These are phyloP conservation scores for Saururus chinensis DNA, from an alignment of 164 flowering plant genomes.

Conservation along the genomic window DNA sequence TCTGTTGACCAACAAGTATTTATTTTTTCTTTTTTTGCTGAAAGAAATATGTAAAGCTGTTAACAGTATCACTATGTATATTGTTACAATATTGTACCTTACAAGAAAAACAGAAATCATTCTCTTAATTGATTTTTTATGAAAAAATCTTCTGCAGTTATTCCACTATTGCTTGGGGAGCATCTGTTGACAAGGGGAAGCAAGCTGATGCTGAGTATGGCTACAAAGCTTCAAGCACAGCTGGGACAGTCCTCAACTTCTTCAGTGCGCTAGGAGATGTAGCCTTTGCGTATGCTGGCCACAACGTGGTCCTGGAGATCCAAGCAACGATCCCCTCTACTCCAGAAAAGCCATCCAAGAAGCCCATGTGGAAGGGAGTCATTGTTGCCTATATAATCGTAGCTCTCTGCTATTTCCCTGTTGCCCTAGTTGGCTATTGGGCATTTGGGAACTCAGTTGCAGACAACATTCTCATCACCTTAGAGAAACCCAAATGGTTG, in stretches of 20 bases:
- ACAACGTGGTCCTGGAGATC: conserved; percentile 64
- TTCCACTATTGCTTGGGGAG: conserved; percentile 50
- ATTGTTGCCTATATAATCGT: conserved; percentile 37
- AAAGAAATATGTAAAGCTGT: no score
- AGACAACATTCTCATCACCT: conserved; percentile 44
- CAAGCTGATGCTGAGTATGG: conserved; percentile 29
- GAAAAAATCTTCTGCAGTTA: conserved; percentile 21
- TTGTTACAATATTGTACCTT: no score
- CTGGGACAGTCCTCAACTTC: conserved; percentile 31
- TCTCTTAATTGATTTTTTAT: background rate
- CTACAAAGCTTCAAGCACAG: conserved; percentile 13
- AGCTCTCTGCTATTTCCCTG: conserved; percentile 47
- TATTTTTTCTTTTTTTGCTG: background rate
- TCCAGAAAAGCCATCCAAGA: conserved; percentile 49
- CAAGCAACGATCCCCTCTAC: conserved; percentile 69
- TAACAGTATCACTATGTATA: background rate
- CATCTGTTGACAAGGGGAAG: conserved; percentile 31
- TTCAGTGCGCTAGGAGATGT: conserved; percentile 49
- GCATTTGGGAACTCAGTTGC: conserved; percentile 40
- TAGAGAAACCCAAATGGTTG: conserved; percentile 48
- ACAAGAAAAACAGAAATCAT: background rate
- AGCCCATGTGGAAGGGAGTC: conserved; percentile 61
- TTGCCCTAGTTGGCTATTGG: conserved; percentile 40
- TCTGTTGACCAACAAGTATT: no score
- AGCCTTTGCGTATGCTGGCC: conserved; percentile 65